Evolutionary conservation across 1,284 basidiomycete species (phyloP), one percentile per base, ranked within the genome.

Genomic region (Phellopilus nigrolimitatus): DNA sequence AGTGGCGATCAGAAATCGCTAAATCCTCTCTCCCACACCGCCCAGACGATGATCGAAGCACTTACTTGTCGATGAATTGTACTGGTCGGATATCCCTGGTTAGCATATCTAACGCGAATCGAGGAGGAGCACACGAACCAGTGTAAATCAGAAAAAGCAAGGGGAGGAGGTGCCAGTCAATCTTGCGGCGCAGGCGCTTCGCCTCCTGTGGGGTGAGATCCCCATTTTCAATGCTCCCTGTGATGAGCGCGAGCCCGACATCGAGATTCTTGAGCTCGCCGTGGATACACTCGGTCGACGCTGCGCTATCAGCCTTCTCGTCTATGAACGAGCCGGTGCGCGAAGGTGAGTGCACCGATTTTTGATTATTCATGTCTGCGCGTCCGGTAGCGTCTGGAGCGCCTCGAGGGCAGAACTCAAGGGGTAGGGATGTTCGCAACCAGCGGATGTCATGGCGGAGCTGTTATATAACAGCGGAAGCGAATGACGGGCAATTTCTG

Each of bases 41-140:
- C 22, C 7, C n/a, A 44, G 42, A 3, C 13, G 2, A 42, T 7
- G 15, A 39, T 17, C 13, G 5, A 12, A 41, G 39, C 21, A 45
- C 60, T 47, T 40, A 62, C 57, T 63, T 63, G 53, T 63, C 62
- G 31, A 63, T 58, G 51, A 59, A 62, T 55, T 63, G 62, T 3
- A 62, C 61, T 61, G 44, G 12, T 22, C 28, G 22, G 9, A 40
- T 24, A 38, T 22, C 17, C 28, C 10, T 22, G 15, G 19, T 54
- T 15, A 25, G 30, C 3, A 21, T 25, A 9, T 21, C 1, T 13
- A 7, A 50, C 34, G 36, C 31, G 28, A 27, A 21, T 58, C 24
- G 38, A 31, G 22, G 17, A 36, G 48, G 15, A 5, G 17, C 24
- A 3, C 15, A 58, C 61, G 43, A 28, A 64, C 62, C 36, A 9